Base-by-base conservation (phyloP, 2,329 filamentous ascomycete genomes). In the Onygena corvina region DNA sequence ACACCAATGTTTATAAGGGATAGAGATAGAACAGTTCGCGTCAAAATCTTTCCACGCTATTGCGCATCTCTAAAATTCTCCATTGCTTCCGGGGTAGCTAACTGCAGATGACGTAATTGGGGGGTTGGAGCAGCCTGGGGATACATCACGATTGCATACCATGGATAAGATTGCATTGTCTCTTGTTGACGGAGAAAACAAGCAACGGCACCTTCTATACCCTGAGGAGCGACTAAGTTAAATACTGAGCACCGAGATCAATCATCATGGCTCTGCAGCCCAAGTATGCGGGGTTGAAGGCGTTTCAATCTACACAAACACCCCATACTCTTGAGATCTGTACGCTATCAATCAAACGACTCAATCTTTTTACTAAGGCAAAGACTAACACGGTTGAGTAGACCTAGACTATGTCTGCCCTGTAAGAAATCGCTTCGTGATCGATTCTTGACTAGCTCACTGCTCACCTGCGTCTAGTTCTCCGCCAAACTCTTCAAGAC, bases 321-420 rank as follows among this genome's bases (percentile, higher is more conserved):
- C 58, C 57, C 35, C 65, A 68, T 56, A 68, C 63, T 0, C 58
- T 68, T 38, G 65, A 68, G 56, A 31, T 68, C 7, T 67, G 64
- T 68, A 59, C 46, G 64, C 58, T 11, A n/a, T 7, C 16, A 45
- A 23, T 27, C 31, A 2, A 25, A 27, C 6, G 30, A 21, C 40
- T 7, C 21, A 11, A 25, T 23, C 20, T 5, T n/a, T 40, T 40
- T 29, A 53, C 12, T 4, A 35, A 29, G 35, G 33, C n/a, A 4
- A 33, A 23, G 27, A 25, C 27, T 34, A 27, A 33, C 20, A 31
- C 14, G 30, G 11, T 3, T 7, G 3, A 18, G 30, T 44, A 79
- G 76, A 85, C 67, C 80, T 94, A 57, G 89, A 95, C 73, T 95
- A 94, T 71, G 84, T 87, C 61, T 95, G 89, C 66, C 88, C 87